phyloP scores from a whole-genome alignment of 495 filamentous ascomycete genomes.

The Aspergillus cristatus region DNA sequence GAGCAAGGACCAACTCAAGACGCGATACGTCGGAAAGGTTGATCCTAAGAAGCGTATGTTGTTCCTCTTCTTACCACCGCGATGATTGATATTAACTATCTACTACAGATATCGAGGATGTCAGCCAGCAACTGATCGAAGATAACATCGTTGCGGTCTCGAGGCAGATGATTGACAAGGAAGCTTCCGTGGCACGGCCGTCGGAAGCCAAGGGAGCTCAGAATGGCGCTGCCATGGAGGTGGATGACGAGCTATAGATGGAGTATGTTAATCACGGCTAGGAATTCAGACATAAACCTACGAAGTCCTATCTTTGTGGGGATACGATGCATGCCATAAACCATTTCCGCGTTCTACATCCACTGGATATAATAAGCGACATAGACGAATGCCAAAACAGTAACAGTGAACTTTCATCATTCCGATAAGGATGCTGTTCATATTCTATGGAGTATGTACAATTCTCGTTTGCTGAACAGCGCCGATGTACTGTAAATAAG shows the following conservation, averaged over 20 bases:
- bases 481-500: no score
- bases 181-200: conserved; percentile 60
- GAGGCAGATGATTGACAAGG: conserved; percentile 98
- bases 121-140: conserved; percentile 92
- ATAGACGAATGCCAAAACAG: not conserved
- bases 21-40: conserved; percentile 95
- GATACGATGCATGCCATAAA: not conserved
- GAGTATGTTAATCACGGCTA: not conserved
- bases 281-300: not conserved
- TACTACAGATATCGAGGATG: conserved; percentile 70
- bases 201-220: conserved; percentile 41
- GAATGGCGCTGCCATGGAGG: conserved; percentile 49
- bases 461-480: no score
- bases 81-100: conserved; percentile 14
- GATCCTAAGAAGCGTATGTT: conserved; percentile 92
- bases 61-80: not conserved
- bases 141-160: conserved; percentile 97
- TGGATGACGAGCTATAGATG: conserved; percentile 49
- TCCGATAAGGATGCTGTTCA: no score
- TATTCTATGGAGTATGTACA: no score
- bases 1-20: conserved; percentile 96
- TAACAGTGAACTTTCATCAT: no score
- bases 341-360: not conserved
- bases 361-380: not conserved
- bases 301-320: not conserved